Conservation (phyloP, 805 yeast species). For the Lipomyces lipofer region DNA sequence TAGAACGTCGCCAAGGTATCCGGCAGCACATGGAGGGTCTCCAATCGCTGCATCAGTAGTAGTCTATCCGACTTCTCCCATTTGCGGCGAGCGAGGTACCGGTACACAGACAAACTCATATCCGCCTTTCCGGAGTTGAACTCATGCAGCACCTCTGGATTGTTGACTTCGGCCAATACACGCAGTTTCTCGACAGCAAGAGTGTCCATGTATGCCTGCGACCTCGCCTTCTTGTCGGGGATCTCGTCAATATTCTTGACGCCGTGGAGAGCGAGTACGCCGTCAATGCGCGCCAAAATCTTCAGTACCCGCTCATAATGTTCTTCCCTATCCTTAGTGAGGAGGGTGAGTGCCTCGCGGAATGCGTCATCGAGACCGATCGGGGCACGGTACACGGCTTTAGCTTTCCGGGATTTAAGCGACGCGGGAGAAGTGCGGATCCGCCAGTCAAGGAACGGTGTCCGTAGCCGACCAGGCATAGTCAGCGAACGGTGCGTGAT, state of each 20-base stretch:
- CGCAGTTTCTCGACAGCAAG: conserved; percentile 38
- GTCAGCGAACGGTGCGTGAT: conserved; percentile 18
- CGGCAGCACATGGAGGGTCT: conserved; percentile 80
- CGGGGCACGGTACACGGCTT: conserved; percentile 57
- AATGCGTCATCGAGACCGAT: conserved; percentile 64
- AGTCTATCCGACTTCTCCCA: conserved; percentile 75
- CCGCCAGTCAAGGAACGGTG: conserved; percentile 21
- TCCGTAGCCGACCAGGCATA: conserved; percentile 17
- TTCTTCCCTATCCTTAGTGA: conserved; percentile 43
- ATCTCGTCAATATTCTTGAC: conserved; percentile 4
- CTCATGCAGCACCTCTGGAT: conserved; percentile 84
- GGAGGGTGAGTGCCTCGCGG: conserved; percentile 57
- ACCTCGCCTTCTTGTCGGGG: conserved; percentile 5
- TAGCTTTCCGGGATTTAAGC: conserved; percentile 9
- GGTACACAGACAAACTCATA: conserved; percentile 74
- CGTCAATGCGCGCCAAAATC: conserved; percentile 11
- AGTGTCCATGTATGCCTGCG: conserved; percentile 8
- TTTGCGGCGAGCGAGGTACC: conserved; percentile 62
- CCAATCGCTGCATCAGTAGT: conserved; percentile 89
- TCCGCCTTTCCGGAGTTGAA: conserved; percentile 56
- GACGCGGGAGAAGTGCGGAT: conserved; percentile 13
- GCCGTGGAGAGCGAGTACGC: conserved; percentile 5
- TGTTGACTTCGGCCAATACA: conserved; percentile 65
- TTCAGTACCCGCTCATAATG: conserved; percentile 20
- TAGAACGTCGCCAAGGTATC: conserved; percentile 89